Base-by-base conservation (phyloP, 2,329 filamentous ascomycete genomes). In the Penicillium sp. region DNA sequence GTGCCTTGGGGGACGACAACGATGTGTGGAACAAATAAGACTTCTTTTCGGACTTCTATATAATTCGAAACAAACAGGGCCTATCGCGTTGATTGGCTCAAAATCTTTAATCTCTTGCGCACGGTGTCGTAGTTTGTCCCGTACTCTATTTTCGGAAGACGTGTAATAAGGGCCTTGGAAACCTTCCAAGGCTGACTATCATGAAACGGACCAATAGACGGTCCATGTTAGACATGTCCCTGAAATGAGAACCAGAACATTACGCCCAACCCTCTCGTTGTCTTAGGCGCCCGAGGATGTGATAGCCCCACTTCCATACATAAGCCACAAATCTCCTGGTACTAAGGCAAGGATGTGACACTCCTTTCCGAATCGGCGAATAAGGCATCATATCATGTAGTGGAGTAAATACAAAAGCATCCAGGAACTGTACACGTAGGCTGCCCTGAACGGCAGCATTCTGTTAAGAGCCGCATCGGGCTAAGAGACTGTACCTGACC, bases 1-100 rank as follows among this genome's bases (percentile, higher is more conserved):
- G 70, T 22, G 68, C 62, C 7, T 56, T 76, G 40, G 69, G 73
- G 20, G 74, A 75, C 47, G 73, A 74, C 54, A 42, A 62, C 31
- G 71, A 73, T 58, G 69, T 73, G 54, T 73, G 70, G 70, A 57
- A 55, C 42, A 65, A 62, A 57, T 72, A 67, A 62, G 48, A 12
- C 18, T 31, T 35, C 12, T 40, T 22, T 31, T 26, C 18, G 6
- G 41, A 4, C 15, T 25, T 47, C 12, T 46, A 15, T 48, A 35
- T 35, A 1, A 48, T 35, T 35, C 6, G 20, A n/a, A 37, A 45
- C 22, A 6, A 29, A 5, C 26, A 25, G 8, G 12, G 42, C 26
- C 23, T 20, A 15, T 27, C 29, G 49, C 44, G 44, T 53, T 4
- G 44, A 46, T 33, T 46, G 26, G 44, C 29, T n/a, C 18, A 46